Evolutionary conservation across 108 stramenopile species (phyloP).

Genomic region (Schizochytrium sp.): DNA sequence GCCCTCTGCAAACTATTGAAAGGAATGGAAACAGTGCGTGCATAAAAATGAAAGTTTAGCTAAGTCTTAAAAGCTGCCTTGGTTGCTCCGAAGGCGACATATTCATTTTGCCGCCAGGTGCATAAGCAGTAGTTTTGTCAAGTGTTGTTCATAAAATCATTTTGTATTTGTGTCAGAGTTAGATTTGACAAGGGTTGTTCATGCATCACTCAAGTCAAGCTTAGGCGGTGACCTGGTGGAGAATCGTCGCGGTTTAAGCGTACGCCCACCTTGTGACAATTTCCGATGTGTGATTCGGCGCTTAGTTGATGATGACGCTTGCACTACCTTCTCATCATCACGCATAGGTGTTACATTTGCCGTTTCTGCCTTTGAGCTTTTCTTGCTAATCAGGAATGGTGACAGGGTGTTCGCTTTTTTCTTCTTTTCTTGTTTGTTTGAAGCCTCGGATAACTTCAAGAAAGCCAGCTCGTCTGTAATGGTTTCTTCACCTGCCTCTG

Average conservation of each 20-base stretch:
- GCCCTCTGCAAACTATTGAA: no score
- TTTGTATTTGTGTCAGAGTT: no score
- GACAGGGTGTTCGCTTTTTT: neutral
- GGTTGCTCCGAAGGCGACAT: no score
- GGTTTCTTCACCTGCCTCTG: constrained; percentile 6
- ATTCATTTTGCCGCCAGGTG: no score
- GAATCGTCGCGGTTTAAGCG: neutral
- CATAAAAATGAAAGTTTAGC: no score
- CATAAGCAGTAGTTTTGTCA: no score
- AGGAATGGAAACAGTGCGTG: no score
- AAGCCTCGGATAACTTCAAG: neutral
- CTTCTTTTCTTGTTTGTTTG: neutral
- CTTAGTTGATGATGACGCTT: neutral
- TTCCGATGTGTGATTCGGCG: neutral
- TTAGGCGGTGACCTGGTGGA: neutral
- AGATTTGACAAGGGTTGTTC: no score
- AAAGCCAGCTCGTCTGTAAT: neutral
- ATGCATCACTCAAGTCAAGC: neutral
- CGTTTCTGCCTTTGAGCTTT: neutral
- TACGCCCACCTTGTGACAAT: neutral
- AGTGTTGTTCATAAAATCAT: no score
- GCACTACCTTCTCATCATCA: neutral
- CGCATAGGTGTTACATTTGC: neutral
- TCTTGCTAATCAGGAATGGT: neutral
- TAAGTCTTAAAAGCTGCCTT: no score